Base-by-base conservation (phyloP, 768 basidiomycete species). In the Gloeostereum incarnatum region DNA sequence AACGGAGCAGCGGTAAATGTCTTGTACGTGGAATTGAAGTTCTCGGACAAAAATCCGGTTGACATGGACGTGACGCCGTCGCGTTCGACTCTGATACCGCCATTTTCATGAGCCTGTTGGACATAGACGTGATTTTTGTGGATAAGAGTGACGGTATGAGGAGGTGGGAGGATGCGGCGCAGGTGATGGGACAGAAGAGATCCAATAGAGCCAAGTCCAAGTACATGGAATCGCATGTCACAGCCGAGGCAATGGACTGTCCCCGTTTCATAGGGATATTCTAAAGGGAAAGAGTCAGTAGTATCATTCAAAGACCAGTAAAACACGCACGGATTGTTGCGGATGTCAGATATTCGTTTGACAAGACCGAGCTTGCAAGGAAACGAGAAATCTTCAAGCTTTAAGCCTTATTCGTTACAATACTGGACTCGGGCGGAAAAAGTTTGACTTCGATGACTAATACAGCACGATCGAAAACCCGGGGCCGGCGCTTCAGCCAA, bases 191-290 rank as follows among this genome's bases (percentile, higher is more conserved):
- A 72, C 46, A 97, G 45, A 42, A 97, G 75, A 20, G 77, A 75
- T 39, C 93, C 93, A 45, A 94, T 73, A 31, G 89, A 71, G 35
- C 90, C 90, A 29, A 90, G 58, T 48, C 91, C 90, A 45, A 87
- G 68, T 45, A 86, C 52, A 62, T 86, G 81, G 53, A 83, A 71
- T 45, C 71, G 79, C 83, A 88, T 85, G 44, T 26, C 35, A 45
- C 27, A 20, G 31, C 31, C 18, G 24, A 26, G 31, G 43, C 23
- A 20, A 19, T 27, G 34, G n/a, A n/a, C n/a, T n/a, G n/a, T n/a
- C n/a, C n/a, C n/a, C n/a, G n/a, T n/a, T n/a, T n/a, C n/a, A n/a
- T n/a, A n/a, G n/a, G n/a, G n/a, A n/a, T n/a, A n/a, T n/a, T n/a
- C n/a, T n/a, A n/a, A n/a, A n/a, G n/a, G n/a, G n/a, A n/a, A n/a